Evolutionary conservation across 2,329 filamentous ascomycete species (phyloP).

Genomic region (Talaromyces marneffei): DNA sequence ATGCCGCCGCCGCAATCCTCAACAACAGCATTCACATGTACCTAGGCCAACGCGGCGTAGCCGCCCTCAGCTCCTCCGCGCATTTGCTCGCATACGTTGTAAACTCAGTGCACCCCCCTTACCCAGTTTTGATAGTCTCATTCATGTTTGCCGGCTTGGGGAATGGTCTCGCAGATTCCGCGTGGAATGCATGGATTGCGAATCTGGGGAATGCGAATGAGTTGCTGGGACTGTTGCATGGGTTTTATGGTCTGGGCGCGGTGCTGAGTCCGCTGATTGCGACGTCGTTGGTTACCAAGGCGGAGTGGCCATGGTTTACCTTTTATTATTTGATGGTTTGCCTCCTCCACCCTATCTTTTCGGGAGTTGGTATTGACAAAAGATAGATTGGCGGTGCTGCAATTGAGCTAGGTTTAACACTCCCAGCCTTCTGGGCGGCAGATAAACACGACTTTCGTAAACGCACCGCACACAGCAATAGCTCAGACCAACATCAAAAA

Average conservation of each 20-base stretch:
- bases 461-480: not conserved
- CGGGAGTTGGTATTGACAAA: not conserved
- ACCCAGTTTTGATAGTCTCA: conserved; percentile 59
- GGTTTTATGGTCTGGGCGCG: conserved; percentile 63
- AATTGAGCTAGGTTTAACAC: conserved; percentile 45
- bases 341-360: too few species aligned
- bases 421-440: conserved; percentile 17
- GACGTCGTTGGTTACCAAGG: conserved; percentile 65
- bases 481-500: conserved; percentile 1
- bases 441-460: conserved; percentile 15
- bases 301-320: conserved; percentile 57
- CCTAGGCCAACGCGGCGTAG: conserved; percentile 64
- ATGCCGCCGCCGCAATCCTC: conserved; percentile 40
- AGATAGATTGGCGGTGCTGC: conserved; percentile 37
- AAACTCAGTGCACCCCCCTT: conserved; percentile 62
- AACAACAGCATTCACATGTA: conserved; percentile 40
- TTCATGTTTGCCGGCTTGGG: conserved; percentile 65
- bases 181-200: conserved; percentile 59
- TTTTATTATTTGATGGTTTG: conserved; percentile 70
- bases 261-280: conserved; percentile 64
- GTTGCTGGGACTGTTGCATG: conserved; percentile 65
- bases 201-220: conserved; percentile 68
- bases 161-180: conserved; percentile 57
- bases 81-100: conserved; percentile 37
- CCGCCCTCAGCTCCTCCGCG: conserved; percentile 51